These are phyloP conservation scores for Astrephomene gubernaculifera DNA, from an alignment of 139 green algal genomes.

Conservation along the genomic window DNA sequence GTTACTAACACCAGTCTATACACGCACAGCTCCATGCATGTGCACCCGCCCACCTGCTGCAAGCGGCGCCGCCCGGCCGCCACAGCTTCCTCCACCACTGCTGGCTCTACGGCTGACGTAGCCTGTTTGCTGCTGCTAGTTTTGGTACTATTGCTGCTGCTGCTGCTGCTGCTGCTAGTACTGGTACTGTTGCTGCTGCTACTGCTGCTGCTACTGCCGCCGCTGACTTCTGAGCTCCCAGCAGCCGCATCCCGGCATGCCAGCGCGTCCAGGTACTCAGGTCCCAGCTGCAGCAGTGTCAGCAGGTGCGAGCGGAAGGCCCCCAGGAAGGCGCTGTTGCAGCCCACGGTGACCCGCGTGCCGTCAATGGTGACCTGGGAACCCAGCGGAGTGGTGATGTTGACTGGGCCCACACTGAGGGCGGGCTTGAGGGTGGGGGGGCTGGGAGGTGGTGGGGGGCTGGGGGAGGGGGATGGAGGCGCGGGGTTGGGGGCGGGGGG, in stretches of 20 bases:
- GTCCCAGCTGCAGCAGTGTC: neutral
- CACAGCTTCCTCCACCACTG: too few species aligned
- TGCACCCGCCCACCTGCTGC: neutral
- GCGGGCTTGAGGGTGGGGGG: neutral
- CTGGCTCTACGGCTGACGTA: too few species aligned
- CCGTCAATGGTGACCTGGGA: neutral
- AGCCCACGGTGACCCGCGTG: neutral
- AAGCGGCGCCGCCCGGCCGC: neutral
- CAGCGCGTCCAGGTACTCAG: neutral
- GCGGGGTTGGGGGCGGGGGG: too few species aligned
- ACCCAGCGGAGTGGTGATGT: neutral
- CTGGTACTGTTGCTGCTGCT: too few species aligned
- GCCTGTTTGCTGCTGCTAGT: too few species aligned
- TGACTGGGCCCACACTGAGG: neutral
- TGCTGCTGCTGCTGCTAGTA: neutral
- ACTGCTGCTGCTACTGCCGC: neutral
- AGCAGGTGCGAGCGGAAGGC: neutral
- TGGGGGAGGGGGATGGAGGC: too few species aligned
- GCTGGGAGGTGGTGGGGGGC: neutral
- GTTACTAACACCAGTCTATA: too few species aligned
- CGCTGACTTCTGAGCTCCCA: neutral
- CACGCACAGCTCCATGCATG: too few species aligned
- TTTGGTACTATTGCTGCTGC: too few species aligned
- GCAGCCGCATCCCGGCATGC: neutral
- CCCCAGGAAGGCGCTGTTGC: neutral